Evolutionary conservation across 2,329 filamentous ascomycete genomes (phyloP).

Genomic region (Aspergillus jensenii): DNA sequence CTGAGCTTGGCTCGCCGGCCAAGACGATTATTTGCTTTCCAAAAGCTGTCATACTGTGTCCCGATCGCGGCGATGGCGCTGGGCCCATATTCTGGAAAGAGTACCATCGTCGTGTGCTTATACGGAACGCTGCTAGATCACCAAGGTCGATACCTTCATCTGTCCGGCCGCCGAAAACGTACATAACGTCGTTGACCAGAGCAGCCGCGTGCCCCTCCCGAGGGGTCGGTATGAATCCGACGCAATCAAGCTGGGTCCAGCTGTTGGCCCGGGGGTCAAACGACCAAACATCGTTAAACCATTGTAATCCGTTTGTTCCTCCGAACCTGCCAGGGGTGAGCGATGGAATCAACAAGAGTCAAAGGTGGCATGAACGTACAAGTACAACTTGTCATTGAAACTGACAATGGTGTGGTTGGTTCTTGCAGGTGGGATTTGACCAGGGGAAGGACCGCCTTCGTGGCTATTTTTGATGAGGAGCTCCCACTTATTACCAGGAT

Average conservation of each 20-base stretch:
- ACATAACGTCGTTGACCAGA: conserved; percentile 97
- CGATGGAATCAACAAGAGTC: background rate
- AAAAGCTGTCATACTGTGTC: conserved; percentile 95
- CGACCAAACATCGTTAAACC: conserved; percentile 99
- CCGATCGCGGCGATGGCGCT: conserved; percentile 87
- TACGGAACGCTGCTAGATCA: conserved; percentile 83
- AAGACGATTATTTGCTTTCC: conserved; percentile 90
- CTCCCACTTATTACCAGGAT: conserved; percentile 90
- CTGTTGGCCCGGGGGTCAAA: conserved; percentile 81
- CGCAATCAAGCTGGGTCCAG: conserved; percentile 90
- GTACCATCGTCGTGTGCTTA: conserved; percentile 88
- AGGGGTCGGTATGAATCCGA: conserved; percentile 92
- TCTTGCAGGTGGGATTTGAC: conserved; percentile 76
- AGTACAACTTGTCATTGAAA: conserved; percentile 88
- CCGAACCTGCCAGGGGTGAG: conserved; percentile 67
- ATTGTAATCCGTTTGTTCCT: conserved; percentile 90
- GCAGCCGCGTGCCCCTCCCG: conserved; percentile 93
- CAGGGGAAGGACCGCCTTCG: conserved; percentile 54
- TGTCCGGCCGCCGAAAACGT: conserved; percentile 93
- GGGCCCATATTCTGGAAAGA: conserved; percentile 99
- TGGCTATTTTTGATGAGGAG: conserved; percentile 78
- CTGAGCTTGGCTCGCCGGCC: conserved; percentile 90
- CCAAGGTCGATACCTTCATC: conserved; percentile 91
- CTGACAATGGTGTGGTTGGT: conserved; percentile 94
- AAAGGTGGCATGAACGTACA: conserved; percentile 58